phyloP scores from a whole-genome alignment of 73 alveolate species.

The Paramecium primaurelia region DNA sequence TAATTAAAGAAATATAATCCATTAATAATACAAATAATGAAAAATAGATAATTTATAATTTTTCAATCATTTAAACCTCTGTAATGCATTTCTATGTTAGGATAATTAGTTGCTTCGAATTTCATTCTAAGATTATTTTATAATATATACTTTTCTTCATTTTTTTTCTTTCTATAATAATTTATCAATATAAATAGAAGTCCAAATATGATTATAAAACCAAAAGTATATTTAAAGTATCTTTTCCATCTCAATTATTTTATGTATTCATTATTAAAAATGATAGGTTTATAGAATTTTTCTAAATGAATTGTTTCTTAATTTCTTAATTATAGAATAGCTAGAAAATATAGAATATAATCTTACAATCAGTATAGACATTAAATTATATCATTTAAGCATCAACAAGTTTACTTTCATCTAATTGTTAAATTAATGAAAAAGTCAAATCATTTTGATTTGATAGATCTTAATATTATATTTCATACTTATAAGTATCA shows the following conservation, averaged over 20 bases:
- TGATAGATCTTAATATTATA: neutral
- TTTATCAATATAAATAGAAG: neutral
- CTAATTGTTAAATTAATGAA: neutral
- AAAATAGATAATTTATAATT: neutral
- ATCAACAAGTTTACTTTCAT: neutral
- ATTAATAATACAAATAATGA: neutral
- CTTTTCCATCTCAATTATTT: neutral
- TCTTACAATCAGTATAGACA: neutral
- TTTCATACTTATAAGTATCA: neutral
- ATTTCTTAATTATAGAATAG: neutral
- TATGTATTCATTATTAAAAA: neutral
- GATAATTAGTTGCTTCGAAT: neutral
- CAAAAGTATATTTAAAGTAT: neutral
- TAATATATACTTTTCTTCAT: neutral
- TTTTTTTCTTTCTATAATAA: neutral
- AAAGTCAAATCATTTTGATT: neutral
- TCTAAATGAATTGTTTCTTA: neutral
- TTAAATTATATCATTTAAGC: neutral
- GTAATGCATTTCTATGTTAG: neutral
- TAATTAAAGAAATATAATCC: neutral
- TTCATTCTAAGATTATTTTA: neutral
- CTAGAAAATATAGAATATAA: neutral
- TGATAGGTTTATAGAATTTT: neutral
- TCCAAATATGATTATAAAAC: neutral
- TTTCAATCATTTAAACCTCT: neutral